A percentile compares a stretch with the other conserved stretches of the same genome.
Evolutionary conservation across 495 filamentous ascomycete species (phyloP).

Genomic region (Xylaria scruposa): DNA sequence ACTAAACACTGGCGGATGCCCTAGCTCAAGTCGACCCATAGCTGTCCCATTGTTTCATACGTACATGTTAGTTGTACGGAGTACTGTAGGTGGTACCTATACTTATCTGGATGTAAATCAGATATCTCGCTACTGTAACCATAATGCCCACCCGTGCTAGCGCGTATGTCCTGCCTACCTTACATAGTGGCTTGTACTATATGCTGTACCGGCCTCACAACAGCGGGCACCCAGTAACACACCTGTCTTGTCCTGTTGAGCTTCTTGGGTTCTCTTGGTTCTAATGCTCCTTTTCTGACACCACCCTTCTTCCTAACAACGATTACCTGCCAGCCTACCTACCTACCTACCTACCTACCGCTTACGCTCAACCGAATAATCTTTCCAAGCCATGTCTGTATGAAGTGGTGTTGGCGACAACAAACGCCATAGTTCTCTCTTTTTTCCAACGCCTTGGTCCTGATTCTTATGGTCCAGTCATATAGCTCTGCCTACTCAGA

Average conservation of each 20-base stretch:
- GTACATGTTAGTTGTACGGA: background rate
- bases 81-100: conserved; percentile 13
- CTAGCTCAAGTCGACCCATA: background rate
- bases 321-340: conserved; percentile 9
- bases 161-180: conserved; percentile 11
- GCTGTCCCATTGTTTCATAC: background rate
- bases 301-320: conserved; percentile 25
- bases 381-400: conserved; percentile 18
- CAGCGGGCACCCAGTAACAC: conserved; percentile 19
- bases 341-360: background rate
- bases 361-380: conserved; percentile 12
- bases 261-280: conserved; percentile 28
- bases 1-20: background rate
- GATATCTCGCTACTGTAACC: background rate
- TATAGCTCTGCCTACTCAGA: background rate
- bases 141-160: background rate
- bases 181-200: conserved; percentile 6
- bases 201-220: conserved; percentile 22
- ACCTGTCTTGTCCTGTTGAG: conserved; percentile 25
- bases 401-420: conserved; percentile 27
- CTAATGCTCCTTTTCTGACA: conserved; percentile 27
- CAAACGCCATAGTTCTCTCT: conserved; percentile 14
- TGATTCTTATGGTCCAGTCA: conserved; percentile 7
- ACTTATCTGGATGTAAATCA: background rate
- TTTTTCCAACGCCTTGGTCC: conserved; percentile 6